Evolutionary conservation across 345 rosid species (phyloP), one percentile per base, ranked within the genome.

Genomic region (Pugionium dolabratum): DNA sequence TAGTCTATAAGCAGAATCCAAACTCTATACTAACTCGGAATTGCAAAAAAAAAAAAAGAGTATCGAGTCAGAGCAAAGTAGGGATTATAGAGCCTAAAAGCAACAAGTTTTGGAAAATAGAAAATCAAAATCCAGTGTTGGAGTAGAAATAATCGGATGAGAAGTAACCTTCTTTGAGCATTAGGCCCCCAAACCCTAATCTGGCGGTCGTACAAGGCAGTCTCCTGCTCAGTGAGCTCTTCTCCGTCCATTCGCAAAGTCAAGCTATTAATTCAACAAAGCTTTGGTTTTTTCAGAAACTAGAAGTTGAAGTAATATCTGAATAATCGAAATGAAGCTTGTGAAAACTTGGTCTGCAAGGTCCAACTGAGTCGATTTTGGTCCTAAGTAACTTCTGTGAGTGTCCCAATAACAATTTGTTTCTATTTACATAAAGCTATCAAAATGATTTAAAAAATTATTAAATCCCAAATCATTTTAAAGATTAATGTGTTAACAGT

Each of bases 131-230:
- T 9, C 36, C 7, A 34, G 54, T 5, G 61, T 30, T 6, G 18
- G 7, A 49, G 51, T 9, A 32, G 7, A 50, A 50, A 39, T 4
- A 34, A 61, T 5, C 5, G 28, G 46, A 39, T 40, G 35, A 2
- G 43, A 55, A 43, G 27, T 61, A 60, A 89, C 96, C 96, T 84
- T 75, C 93, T 66, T 64, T 92, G 98, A 72, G 96, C 96, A 79
- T 92, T 90, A 50, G 89, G 93, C 1, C 98, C 98, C 98, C 95
- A 92, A 81, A 92, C 98, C 92, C 96, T 85, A 82, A 92, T 89
- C 71, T 87, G 96, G 51, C 98, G 96, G 70, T 89, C 96, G 66
- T 92, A 92, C 53, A 92, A 65, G 9, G 95, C 98, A 49, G 96
- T 92, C 67, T 92, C 98, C 80, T 92, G 96, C 85, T 89, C 95